Evolutionary conservation across 1,139 yeast species (phyloP), one percentile per base, ranked within the genome.

Genomic region (Geotrichum reessii): DNA sequence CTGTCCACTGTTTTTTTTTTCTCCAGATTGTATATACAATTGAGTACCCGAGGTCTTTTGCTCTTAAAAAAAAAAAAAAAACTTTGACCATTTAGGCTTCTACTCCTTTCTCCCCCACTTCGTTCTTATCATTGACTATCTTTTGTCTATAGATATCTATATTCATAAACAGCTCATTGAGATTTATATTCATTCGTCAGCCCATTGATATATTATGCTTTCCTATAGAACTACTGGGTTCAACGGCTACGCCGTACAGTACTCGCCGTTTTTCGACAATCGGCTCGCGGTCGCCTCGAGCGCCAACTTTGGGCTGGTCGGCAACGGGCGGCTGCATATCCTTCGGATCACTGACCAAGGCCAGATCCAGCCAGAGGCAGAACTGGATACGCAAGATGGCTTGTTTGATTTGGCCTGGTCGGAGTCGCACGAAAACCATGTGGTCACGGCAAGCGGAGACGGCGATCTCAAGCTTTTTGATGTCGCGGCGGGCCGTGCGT

Each of bases 301-400:
- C 0, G 90, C 98, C 42, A 93, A 93, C 73, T 93, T 86, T 72
- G 98, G 98, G 1, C 77, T 93, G 9, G 97, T 90, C 3, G 99
- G 99, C 2, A 93, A 93, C 71, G 99, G 99, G 2, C 79, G 89
- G 63, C 76, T 93, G 33, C 85, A 77, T 66, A 76, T 92, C 1
- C 75, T 92, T 44, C 83, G 83, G 57, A 86, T 93, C 57, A 82
- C 81, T 54, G 81, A 84, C 9, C 76, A 78, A 62, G 98, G 98
- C 0, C 58, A 65, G 22, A 79, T 89, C 24, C 67, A 69, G 5
- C 81, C 81, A 49, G 85, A 83, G 58, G 75, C 80, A 3, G 74
- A 79, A 17, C 92, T 90, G 77, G 92, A 91, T 62, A 92, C 98
- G 0, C 97, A 92, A 71, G 99, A 93, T 72, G 96, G 97, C 4